Base-by-base conservation (phyloP, 75 land plant genomes). In the Azolla pinnata region DNA sequence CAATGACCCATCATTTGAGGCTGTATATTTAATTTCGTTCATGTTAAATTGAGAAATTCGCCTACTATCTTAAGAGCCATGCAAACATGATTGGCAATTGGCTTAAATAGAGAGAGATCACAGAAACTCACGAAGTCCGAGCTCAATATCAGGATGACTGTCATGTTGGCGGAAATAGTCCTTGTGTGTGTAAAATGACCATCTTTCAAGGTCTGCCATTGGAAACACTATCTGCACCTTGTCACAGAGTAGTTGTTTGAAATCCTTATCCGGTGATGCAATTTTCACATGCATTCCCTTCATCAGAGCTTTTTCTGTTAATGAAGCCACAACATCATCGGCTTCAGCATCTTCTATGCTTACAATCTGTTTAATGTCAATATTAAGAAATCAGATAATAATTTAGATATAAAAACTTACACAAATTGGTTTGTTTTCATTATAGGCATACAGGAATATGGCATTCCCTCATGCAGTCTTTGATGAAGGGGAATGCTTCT, bases 201-300 rank as follows among this genome's bases (percentile, higher is more conserved):
- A 92, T 20, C 97, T 74, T 17, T 66, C 64, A 44, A 87, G 61
- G 17, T 92, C 96, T 56, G 79, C 65, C 60, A 88, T 44, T 9
- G 97, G 97, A 59, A 88, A 76, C 5, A 85, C 84, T 57, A 92
- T 67, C 42, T 88, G 89, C 16, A 92, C 81, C 59, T 85, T 65
- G 59, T 82, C 82, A 35, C 87, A 83, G 26, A 92, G 72, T 61
- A 92, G 59, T 53, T 92, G 96, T 66, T 83, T 86, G 56, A 92
- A 92, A 73, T 92, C 97, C 71, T 82, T 92, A 66, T 92, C 97
- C 47, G 96, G 97, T 19, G 97, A 92, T 31, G 80, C 93, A 61
- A 92, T 75, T 0, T 85, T 83, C 33, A 68, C 86, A 35, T 59
- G 71, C 44, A 69, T 45, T 16, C 87, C 86, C 62, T 31, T 66